Evolutionary conservation across 1,284 basidiomycete species (phyloP), one percentile per base, ranked within the genome.

Genomic region (Tylopilus sp.): DNA sequence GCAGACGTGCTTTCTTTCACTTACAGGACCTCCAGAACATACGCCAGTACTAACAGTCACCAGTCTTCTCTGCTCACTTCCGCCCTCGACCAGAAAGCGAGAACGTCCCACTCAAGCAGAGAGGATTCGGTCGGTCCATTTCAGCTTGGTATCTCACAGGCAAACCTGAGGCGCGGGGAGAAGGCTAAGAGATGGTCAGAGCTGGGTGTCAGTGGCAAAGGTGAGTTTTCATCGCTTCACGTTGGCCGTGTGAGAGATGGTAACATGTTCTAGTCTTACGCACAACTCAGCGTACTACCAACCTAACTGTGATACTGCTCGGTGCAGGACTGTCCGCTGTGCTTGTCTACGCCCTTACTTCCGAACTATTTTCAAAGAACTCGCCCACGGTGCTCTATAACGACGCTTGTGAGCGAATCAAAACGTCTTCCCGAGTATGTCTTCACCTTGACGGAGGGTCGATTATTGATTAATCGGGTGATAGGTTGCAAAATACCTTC

Each of bases 281-380:
- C 48, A 54, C 90, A 35, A 89, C 90, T 0, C 86, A 84, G 48
- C 83, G 86, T 60, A 90, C 90, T 32, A 84, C 90, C 8, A 95
- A 94, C 63, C 69, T 95, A 15, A 79, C 84, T 8, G 88, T 97
- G 47, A 93, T 97, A 58, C 64, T 94, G 7, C 72, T 93, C 42
- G 92, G 92, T 31, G 92, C 90, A 22, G 88, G 85, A 29, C 78
- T 92, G 31, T 92, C 91, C 40, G 84, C 85, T 10, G 76, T 95
- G 43, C 79, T 95, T 33, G 76, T 88, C n/a, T 93, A 95, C 62
- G 88, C 91, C 13, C 79, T 95, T 32, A 88, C 87, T 13, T 90
- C 91, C 22, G 93, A 96, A 71, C 78, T 97, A 7, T 95, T 96
- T 71, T 94, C 93, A 15, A 87, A 83, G 66, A 98, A 97, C 72